Conservation (phyloP, 768 basidiomycete species). For the Chiua virens region DNA sequence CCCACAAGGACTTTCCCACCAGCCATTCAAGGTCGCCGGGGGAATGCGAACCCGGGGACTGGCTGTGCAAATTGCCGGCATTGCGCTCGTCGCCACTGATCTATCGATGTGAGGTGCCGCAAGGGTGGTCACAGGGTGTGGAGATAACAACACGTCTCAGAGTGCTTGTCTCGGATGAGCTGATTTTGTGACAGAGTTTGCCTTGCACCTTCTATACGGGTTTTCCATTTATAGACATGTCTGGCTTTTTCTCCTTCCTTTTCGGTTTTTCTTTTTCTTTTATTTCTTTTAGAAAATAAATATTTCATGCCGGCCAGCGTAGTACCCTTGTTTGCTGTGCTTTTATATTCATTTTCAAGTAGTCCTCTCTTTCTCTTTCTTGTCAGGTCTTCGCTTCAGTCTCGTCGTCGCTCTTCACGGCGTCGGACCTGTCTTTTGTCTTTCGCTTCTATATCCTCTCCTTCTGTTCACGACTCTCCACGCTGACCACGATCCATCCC, state of each 20-base stretch:
- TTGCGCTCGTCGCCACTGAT: conserved; percentile 9
- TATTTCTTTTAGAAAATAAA: conserved; percentile 10
- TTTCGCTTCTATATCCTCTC: conserved; percentile 22
- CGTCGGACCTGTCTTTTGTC: conserved; percentile 18
- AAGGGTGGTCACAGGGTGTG: conserved; percentile 12
- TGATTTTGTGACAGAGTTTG: conserved; percentile 18
- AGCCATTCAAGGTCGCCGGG: background rate
- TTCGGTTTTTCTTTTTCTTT: too few species aligned
- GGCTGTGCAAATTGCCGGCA: conserved; percentile 21
- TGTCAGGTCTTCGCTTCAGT: conserved; percentile 24
- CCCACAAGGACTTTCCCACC: conserved; percentile 2
- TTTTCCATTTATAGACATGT: conserved; percentile 21
- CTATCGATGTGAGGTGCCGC: conserved; percentile 14
- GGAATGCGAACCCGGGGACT: conserved; percentile 1
- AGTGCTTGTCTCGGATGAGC: conserved; percentile 29
- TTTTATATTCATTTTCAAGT: conserved; percentile 34
- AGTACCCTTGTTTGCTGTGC: conserved; percentile 24
- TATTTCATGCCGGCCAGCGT: conserved; percentile 10
- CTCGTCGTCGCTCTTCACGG: conserved; percentile 22
- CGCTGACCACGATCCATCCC: conserved; percentile 41
- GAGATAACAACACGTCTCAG: conserved; percentile 23
- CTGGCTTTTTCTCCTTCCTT: background rate
- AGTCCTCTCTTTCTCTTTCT: conserved; percentile 22
- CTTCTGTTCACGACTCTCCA: conserved; percentile 34
- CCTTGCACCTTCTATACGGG: background rate